phyloP scores from a whole-genome alignment of 2,329 filamentous ascomycete species.

The Neonectria magnoliae region DNA sequence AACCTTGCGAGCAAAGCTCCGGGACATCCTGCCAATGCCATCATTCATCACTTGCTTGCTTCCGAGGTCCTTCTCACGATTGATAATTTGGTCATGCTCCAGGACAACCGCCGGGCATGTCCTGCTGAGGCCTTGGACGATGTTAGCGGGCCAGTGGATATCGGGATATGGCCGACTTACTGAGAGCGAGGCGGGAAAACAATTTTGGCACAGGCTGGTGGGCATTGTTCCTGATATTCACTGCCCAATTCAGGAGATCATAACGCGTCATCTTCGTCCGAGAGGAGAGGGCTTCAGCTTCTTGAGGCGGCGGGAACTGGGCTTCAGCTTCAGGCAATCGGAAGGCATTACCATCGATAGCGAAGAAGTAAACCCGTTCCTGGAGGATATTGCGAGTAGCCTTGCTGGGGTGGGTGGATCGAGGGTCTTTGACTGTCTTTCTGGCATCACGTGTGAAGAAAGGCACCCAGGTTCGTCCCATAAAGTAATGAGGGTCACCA shows the following conservation, averaged over 20 bases:
- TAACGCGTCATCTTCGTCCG: constrained; percentile 50
- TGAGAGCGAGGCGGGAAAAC: constrained; percentile 66
- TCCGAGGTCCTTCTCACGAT: constrained; percentile 37
- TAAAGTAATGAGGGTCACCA: constrained; percentile 51
- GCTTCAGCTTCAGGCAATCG: constrained; percentile 7
- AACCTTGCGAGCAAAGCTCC: constrained; percentile 64
- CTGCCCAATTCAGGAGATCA: constrained; percentile 62
- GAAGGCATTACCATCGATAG: constrained; percentile 60
- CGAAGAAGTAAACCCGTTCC: constrained; percentile 65
- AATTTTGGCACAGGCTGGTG: constrained; percentile 63
- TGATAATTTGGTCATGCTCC: constrained; percentile 56
- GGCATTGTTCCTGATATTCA: constrained; percentile 57
- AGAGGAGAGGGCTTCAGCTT: constrained; percentile 28
- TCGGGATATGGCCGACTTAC: constrained; percentile 46
- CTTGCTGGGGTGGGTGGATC: constrained; percentile 33
- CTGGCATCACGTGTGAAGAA: constrained; percentile 57
- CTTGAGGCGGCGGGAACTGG: constrained; percentile 37
- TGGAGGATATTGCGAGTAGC: constrained; percentile 35
- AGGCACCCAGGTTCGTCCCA: constrained; percentile 58
- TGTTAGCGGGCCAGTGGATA: constrained; percentile 5
- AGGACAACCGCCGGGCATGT: constrained; percentile 60
- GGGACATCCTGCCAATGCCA: constrained; percentile 73
- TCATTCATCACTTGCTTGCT: constrained; percentile 67
- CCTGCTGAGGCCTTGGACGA: constrained; percentile 60
- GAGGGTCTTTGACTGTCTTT: constrained; percentile 48